A percentile compares a stretch with the other conserved stretches of the same genome.
These are phyloP conservation scores for Fusarium subglutinans DNA, from an alignment of 2,329 filamentous ascomycete species.

Conservation along the genomic window DNA sequence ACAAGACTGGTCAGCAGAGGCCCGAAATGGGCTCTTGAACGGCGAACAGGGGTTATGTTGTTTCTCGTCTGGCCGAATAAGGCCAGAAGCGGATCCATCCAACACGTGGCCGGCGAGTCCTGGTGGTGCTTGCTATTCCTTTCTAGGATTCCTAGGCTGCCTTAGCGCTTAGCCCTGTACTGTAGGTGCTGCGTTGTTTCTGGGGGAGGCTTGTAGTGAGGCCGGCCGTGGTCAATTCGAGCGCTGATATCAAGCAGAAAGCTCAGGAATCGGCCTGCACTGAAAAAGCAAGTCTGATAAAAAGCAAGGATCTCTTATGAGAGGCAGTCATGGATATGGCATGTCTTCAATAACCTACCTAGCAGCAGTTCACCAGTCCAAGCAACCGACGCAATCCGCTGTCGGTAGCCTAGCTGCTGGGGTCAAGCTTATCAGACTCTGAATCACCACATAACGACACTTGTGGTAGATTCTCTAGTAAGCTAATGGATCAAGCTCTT, in stretches of 20 bases:
- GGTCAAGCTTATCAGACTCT: conserved; percentile 6
- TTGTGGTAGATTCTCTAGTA: conserved; percentile 4
- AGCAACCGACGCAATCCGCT: neutral
- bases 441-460: conserved; percentile 21
- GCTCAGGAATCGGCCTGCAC: neutral
- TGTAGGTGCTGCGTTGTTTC: conserved; percentile 18
- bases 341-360: neutral
- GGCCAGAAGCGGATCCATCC: conserved; percentile 38
- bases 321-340: neutral
- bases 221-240: neutral
- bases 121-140: conserved; percentile 22
- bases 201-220: neutral
- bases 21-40: conserved; percentile 26
- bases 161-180: conserved; percentile 22
- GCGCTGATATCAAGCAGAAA: conserved; percentile 1
- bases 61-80: conserved; percentile 38
- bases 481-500: conserved; percentile 25
- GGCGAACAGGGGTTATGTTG: conserved; percentile 24
- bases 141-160: conserved; percentile 5
- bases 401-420: neutral
- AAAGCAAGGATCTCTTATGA: neutral
- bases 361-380: neutral
- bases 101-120: conserved; percentile 40
- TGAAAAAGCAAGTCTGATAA: conserved; percentile 13
- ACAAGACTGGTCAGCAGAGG: conserved; percentile 22